Conservation (phyloP, 2,329 filamentous ascomycete species). For the Ilyonectria sp. region DNA sequence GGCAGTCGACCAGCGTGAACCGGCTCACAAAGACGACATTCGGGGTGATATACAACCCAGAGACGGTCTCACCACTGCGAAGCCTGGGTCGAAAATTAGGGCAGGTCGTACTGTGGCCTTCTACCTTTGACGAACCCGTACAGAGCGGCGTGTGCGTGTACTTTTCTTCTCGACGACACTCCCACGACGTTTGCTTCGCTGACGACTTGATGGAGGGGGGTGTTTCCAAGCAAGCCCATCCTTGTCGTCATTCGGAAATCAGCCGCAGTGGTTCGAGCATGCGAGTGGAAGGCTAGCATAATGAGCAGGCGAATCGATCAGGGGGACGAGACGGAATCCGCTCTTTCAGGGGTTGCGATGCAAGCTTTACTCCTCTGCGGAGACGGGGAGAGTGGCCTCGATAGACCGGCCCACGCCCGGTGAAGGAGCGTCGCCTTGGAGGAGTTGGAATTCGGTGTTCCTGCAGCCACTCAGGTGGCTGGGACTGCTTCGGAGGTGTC, state of each 20-base stretch:
- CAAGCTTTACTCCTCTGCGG: constrained; percentile 11
- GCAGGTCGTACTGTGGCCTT: constrained; percentile 15
- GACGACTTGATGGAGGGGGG: constrained; percentile 12
- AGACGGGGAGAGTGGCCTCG: constrained; percentile 6
- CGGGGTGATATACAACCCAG: constrained; percentile 31
- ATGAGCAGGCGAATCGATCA: constrained; percentile 24
- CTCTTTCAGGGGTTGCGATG: constrained; percentile 18
- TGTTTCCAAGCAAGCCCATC: constrained; percentile 20
- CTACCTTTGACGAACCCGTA: constrained; percentile 11
- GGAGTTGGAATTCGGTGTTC: constrained; percentile 5
- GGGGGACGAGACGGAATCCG: constrained; percentile 23
- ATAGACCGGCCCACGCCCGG: constrained; percentile 20
- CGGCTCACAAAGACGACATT: constrained; percentile 16
- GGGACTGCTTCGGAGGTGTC: constrained; percentile 29
- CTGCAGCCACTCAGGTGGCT: constrained; percentile 14
- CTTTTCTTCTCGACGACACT: constrained; percentile 15
- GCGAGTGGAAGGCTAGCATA: constrained; percentile 14
- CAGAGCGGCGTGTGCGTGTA: constrained; percentile 18
- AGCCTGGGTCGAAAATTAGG: constrained; percentile 9
- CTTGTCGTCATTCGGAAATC: constrained; percentile 27
- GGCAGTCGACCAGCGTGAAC: constrained; percentile 20
- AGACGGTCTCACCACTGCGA: constrained; percentile 24
- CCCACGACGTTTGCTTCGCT: constrained; percentile 13
- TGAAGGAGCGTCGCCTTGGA: constrained; percentile 21
- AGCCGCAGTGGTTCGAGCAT: constrained; percentile 32